These are phyloP conservation scores for Schizopora paradoxa DNA, from an alignment of 1,284 basidiomycete genomes.

Conservation along the genomic window DNA sequence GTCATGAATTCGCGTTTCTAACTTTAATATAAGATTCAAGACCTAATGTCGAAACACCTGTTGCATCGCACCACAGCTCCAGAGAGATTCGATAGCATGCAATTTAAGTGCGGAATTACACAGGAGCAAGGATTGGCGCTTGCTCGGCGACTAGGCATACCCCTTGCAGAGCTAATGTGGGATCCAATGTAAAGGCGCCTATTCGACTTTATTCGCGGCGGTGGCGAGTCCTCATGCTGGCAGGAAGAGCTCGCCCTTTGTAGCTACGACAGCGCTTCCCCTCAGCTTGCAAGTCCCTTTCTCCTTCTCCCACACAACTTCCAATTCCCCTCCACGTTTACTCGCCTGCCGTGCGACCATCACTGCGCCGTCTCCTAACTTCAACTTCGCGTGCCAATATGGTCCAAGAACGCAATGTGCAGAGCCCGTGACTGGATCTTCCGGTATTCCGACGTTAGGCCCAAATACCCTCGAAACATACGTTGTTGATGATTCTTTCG, in stretches of 20 bases:
- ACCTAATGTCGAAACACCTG: slow-evolving; percentile 64
- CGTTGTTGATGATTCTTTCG: neutral
- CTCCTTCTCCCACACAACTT: slow-evolving; percentile 21
- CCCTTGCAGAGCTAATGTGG: slow-evolving; percentile 70
- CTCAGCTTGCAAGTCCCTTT: slow-evolving; percentile 19
- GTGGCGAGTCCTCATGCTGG: neutral
- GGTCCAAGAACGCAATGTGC: slow-evolving; percentile 27
- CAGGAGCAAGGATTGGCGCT: slow-evolving; percentile 58
- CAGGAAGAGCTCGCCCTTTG: slow-evolving; percentile 16
- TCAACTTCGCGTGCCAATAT: slow-evolving; percentile 23
- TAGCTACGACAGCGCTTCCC: slow-evolving; percentile 18
- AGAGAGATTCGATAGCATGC: slow-evolving; percentile 65
- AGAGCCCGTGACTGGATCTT: slow-evolving; percentile 30
- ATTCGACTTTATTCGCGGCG: neutral
- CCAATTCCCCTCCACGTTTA: slow-evolving; percentile 22
- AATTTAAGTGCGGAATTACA: slow-evolving; percentile 72
- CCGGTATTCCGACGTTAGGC: slow-evolving; percentile 20
- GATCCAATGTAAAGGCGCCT: slow-evolving; percentile 33
- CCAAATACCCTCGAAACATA: slow-evolving; percentile 24
- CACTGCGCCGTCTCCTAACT: neutral
- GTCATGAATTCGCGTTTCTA: slow-evolving; percentile 4
- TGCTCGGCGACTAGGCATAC: slow-evolving; percentile 59
- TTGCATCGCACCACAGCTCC: slow-evolving; percentile 59
- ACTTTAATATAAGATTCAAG: slow-evolving; percentile 48
- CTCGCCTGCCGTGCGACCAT: slow-evolving; percentile 24